phyloP scores from a whole-genome alignment of 257 asterid genomes.

The Agastache rugosa region DNA sequence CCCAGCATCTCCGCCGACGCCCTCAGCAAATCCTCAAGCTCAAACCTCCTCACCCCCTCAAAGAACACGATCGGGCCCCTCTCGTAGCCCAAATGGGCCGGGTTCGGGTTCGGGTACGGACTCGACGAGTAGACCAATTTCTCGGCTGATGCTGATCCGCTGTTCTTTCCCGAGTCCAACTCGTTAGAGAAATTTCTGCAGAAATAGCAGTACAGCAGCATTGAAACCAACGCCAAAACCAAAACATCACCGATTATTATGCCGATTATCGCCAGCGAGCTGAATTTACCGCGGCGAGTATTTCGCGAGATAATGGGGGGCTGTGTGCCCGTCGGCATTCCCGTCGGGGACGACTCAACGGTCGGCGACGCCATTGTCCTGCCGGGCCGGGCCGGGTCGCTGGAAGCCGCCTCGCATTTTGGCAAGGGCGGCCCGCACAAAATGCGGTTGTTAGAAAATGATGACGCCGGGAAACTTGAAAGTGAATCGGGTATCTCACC shows the following conservation, averaged over 20 bases:
- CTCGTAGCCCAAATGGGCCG: conserved; percentile 51
- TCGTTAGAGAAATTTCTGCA: conserved; percentile 49
- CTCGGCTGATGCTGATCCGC: conserved; percentile 42
- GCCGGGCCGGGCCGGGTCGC: conserved; percentile 56
- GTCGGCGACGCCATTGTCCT: conserved; percentile 66
- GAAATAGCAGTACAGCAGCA: conserved; percentile 72
- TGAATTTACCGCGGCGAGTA: conserved; percentile 48
- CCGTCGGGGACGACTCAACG: conserved; percentile 62
- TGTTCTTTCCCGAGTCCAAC: conserved; percentile 33
- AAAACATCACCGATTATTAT: conserved; percentile 73
- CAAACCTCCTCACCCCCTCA: conserved; percentile 78
- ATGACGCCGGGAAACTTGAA: conserved; percentile 56
- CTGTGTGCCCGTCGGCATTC: conserved; percentile 47
- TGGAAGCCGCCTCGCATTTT: conserved; percentile 43
- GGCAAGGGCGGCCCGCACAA: conserved; percentile 76
- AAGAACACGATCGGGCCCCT: conserved; percentile 81
- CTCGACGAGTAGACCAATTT: conserved; percentile 76
- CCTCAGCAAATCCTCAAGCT: conserved; percentile 84
- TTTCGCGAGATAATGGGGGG: conserved; percentile 37
- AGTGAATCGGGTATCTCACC: conserved; percentile 66
- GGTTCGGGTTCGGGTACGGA: conserved; percentile 43
- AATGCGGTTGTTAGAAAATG: conserved; percentile 51
- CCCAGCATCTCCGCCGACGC: conserved; percentile 98
- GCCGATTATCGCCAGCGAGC: conserved; percentile 59
- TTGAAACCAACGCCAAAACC: conserved; percentile 54